These are phyloP conservation scores for Bryum argenteum DNA, from an alignment of 225 moss, liverwort and hornwort genomes.

Conservation along the genomic window DNA sequence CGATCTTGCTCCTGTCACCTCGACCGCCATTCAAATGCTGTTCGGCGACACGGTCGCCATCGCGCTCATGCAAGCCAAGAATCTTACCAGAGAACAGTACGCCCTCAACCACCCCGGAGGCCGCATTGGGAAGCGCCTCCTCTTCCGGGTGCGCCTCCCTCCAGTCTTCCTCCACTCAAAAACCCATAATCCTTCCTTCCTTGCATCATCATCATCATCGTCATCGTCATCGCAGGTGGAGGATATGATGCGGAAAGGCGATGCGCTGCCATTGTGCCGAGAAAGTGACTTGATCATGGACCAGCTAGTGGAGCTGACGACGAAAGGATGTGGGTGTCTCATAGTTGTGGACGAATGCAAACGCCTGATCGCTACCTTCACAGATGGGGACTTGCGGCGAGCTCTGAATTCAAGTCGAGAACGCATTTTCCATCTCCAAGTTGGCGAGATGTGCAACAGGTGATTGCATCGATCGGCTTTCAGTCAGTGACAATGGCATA, in stretches of 20 bases:
- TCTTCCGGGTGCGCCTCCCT: conserved; percentile 47
- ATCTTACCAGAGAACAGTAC: conserved; percentile 79
- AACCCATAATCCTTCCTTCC: too few relatives aligned
- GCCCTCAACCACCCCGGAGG: conserved; percentile 81
- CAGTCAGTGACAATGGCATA: neutral
- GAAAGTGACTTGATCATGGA: conserved; percentile 78
- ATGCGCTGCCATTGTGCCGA: conserved; percentile 68
- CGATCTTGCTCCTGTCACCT: conserved; percentile 81
- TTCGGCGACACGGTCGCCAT: conserved; percentile 87
- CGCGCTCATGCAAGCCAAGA: conserved; percentile 84
- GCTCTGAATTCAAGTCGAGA: conserved; percentile 61
- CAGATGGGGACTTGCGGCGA: conserved; percentile 77
- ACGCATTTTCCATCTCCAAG: conserved; percentile 66
- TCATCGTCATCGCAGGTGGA: conserved; percentile 53
- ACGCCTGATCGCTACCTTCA: conserved; percentile 77
- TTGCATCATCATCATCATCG: too few relatives aligned
- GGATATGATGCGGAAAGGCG: conserved; percentile 77
- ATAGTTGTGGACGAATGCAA: conserved; percentile 66
- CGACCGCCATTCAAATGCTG: conserved; percentile 83
- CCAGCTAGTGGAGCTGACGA: conserved; percentile 75
- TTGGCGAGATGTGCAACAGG: conserved; percentile 83
- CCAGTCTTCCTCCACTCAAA: neutral
- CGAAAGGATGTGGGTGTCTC: conserved; percentile 82
- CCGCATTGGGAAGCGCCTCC: conserved; percentile 80
- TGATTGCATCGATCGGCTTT: conserved; percentile 14